phyloP scores from a whole-genome alignment of 1,284 basidiomycete genomes.

The Athelia sp. region DNA sequence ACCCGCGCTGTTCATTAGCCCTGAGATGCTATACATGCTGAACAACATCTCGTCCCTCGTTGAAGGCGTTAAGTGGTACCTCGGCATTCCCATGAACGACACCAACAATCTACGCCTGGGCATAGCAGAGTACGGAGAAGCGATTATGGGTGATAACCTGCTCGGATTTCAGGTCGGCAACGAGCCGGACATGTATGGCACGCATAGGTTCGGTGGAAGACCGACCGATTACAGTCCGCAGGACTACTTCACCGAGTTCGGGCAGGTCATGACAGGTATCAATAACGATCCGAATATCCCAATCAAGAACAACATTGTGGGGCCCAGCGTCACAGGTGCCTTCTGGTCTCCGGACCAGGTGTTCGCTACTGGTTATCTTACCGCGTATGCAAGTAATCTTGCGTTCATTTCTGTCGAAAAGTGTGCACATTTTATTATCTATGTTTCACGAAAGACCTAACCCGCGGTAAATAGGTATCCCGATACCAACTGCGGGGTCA shows the following conservation, averaged over 20 bases:
- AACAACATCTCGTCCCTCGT: constrained; percentile 33
- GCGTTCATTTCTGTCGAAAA: constrained; percentile 52
- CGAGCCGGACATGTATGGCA: constrained; percentile 63
- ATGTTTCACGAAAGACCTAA: not conserved
- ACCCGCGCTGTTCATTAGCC: constrained; percentile 36
- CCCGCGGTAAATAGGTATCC: constrained; percentile 15
- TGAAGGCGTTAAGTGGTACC: constrained; percentile 37
- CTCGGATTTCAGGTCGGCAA: constrained; percentile 61
- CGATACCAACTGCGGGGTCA: constrained; percentile 51
- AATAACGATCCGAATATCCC: constrained; percentile 34
- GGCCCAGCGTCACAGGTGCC: constrained; percentile 51
- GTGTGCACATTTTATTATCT: too few relatives aligned
- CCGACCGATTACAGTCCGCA: constrained; percentile 28
- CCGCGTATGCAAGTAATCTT: constrained; percentile 39
- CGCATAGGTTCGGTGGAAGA: constrained; percentile 10
- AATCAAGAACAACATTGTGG: constrained; percentile 48
- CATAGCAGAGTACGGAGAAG: constrained; percentile 43
- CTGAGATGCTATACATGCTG: constrained; percentile 36
- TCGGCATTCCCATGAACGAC: constrained; percentile 51
- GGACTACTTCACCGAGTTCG: constrained; percentile 43
- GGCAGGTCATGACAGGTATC: constrained; percentile 31
- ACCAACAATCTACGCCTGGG: constrained; percentile 44
- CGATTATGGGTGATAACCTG: constrained; percentile 54
- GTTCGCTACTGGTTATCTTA: constrained; percentile 56
- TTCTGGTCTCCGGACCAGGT: constrained; percentile 53